Base-by-base conservation (phyloP, 148 eudicot species). In the Diospyros kaki region DNA sequence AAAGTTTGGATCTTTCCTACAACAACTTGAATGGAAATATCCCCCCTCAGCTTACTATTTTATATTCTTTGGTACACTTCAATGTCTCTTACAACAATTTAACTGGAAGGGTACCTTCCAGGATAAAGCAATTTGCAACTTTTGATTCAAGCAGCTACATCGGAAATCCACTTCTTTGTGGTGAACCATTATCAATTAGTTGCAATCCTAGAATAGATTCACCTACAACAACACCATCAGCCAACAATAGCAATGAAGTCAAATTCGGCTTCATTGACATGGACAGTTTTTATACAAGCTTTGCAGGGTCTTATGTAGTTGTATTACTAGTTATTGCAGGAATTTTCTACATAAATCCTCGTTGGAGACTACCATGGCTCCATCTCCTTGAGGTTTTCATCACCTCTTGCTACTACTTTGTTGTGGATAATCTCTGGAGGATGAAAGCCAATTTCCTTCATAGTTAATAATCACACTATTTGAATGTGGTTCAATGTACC, bases 111-210 rank as follows among this genome's bases (percentile, higher is more conserved):
- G 51, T 6, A 2, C 72, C 72, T 17, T 15, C 11, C 0, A 42
- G 1, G n/a, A 11, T 14, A 67, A 6, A 11, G 4, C 70, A 67
- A 46, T 67, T 67, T 10, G 41, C 2, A 1, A 67, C 40, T 11
- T 66, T n/a, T 4, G 40, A 66, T 0, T 50, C 9, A 8, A 46
- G 2, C 12, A 67, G 55, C 44, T 69, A 69, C 3, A 2, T 14
- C 3, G 60, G 72, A 18, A 68, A 68, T 51, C 72, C 58, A 28
- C 9, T 68, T 10, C 43, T 68, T 68, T 68, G 72, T 4, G 46
- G 60, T 12, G 44, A 28, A 38, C 72, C 72, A 38, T 3, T 69
- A 8, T 44, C 28, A 13, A 69, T 6, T 9, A 46, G 3, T 40
- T 69, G 72, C 28, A 12, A 13, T 10, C 17, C 45, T 28, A 28